These are phyloP conservation scores for Coemansia erecta DNA, from an alignment of 192 early-diverging fungal genomes.

Conservation along the genomic window DNA sequence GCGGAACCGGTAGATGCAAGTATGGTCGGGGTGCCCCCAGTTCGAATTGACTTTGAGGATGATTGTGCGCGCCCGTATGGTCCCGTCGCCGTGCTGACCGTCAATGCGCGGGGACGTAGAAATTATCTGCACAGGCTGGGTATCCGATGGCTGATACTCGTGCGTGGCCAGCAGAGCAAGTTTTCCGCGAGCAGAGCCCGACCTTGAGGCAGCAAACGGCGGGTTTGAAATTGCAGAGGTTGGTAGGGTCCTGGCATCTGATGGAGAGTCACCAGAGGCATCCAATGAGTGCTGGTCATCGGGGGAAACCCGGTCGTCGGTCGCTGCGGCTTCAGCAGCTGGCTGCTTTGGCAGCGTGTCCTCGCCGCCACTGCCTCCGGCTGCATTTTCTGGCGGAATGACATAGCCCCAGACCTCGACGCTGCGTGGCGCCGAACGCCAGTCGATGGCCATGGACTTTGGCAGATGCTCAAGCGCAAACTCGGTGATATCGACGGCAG, in stretches of 20 bases:
- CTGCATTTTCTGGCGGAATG: conserved; percentile 3
- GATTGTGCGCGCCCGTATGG: conserved; percentile 53
- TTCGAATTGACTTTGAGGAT: conserved; percentile 64
- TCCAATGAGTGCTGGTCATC: neutral
- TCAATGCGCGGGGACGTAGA: conserved; percentile 20
- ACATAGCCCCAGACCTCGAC: conserved; percentile 68
- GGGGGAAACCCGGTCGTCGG: too few species aligned
- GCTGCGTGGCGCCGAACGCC: conserved; percentile 60
- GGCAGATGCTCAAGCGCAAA: conserved; percentile 72
- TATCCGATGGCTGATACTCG: conserved; percentile 53
- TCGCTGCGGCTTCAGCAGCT: neutral
- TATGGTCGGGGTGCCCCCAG: conserved; percentile 70
- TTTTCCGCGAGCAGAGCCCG: conserved; percentile 16
- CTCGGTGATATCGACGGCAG: conserved; percentile 57
- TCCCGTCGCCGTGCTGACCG: conserved; percentile 20
- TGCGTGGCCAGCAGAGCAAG: conserved; percentile 29
- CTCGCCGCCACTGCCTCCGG: too few species aligned
- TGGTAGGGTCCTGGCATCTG: neutral
- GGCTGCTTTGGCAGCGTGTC: neutral
- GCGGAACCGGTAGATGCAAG: conserved; percentile 74
- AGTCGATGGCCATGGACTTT: conserved; percentile 56
- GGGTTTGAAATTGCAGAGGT: conserved; percentile 21
- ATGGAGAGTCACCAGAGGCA: neutral
- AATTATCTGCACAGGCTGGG: conserved; percentile 49
- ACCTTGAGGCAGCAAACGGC: conserved; percentile 14